Percentiles rank a stretch among this genome's conserved stretches.
Evolutionary conservation across 148 eudicot species (phyloP).

Genomic region (Chenopodium quinoa): DNA sequence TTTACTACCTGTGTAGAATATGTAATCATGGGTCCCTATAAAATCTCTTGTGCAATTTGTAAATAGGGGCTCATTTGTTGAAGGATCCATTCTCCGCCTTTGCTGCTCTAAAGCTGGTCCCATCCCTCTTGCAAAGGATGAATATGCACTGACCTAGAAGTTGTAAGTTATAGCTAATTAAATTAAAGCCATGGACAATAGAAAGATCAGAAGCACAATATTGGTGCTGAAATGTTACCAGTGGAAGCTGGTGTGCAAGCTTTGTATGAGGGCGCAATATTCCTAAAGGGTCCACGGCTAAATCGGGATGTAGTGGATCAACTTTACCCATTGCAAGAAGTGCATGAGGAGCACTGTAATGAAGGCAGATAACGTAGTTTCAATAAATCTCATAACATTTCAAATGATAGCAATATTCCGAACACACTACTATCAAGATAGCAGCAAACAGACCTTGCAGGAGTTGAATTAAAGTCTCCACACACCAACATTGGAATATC

Average conservation of each 20-base stretch:
- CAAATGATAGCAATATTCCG: not conserved
- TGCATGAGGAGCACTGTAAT: conserved; percentile 86
- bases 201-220: conserved; percentile 13
- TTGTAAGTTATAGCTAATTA: conserved; percentile 6
- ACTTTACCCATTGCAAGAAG: conserved; percentile 97
- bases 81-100: conserved; percentile 78
- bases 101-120: conserved; percentile 79
- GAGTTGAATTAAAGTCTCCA: conserved; percentile 93
- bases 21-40: conserved; percentile 93
- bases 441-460: conserved; percentile 64
- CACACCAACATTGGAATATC: conserved; percentile 98
- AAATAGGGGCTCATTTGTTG: conserved; percentile 85
- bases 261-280: conserved; percentile 81
- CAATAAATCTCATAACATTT: not conserved
- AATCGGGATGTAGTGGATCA: conserved; percentile 80
- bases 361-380: conserved; percentile 5
- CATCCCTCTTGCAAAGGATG: conserved; percentile 80
- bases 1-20: conserved; percentile 83
- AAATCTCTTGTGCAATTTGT: conserved; percentile 95
- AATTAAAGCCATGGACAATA: conserved; percentile 10
- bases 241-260: conserved; percentile 78
- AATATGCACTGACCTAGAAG: conserved; percentile 91
- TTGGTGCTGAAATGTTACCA: conserved; percentile 45
- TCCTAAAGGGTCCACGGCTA: conserved; percentile 78
- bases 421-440: not conserved